Base-by-base conservation (phyloP, 2,329 filamentous ascomycete genomes). In the Neofusicoccum cordaticola region DNA sequence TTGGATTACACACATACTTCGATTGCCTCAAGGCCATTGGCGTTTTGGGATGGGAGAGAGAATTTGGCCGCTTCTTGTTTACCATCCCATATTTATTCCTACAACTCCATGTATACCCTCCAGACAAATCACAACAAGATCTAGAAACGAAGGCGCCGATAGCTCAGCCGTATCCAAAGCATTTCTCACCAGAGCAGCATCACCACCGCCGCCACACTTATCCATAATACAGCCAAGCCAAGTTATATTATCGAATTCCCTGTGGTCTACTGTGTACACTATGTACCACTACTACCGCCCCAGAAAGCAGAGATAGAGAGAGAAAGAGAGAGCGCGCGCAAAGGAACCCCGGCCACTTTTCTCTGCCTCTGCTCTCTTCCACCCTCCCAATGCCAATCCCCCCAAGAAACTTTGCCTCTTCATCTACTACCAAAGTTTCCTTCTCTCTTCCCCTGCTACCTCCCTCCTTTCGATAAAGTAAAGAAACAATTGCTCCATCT, bases 201-300 rank as follows among this genome's bases (percentile, higher is more conserved):
- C 27, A 31, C 4, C 27, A 31, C 27, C 27, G 6, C 27, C 27
- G 27, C 27, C 41, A 4, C 41, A n/a, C 41, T 15, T 44, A 7
- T 17, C 41, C 41, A 44, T 17, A 47, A 37, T 1, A 6, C 22
- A 11, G 17, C 41, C 56, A 11, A 60, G 42, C 39, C 56, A 60
- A 60, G 22, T 58, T 60, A 60, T n/a, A 60, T 47, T 47, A 47
- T 45, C 56, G 56, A 47, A 37, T 60, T 47, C 31, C 41, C 41
- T 37, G 58, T 61, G 35, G 37, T 61, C 34, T 47, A 61, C 56
- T 48, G 56, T 62, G 58, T 62, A 62, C 34, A 50, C 44, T 51
- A 62, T 62, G 44, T 62, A 62, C 34, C 22, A 42, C 17, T 17
- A 19, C 44, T 19, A 2, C 35, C 9, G 56, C 53, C 6, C 12